Evolutionary conservation across 2,329 filamentous ascomycete species (phyloP).

Genomic region (Immersiporthe knoxdaviesiana): DNA sequence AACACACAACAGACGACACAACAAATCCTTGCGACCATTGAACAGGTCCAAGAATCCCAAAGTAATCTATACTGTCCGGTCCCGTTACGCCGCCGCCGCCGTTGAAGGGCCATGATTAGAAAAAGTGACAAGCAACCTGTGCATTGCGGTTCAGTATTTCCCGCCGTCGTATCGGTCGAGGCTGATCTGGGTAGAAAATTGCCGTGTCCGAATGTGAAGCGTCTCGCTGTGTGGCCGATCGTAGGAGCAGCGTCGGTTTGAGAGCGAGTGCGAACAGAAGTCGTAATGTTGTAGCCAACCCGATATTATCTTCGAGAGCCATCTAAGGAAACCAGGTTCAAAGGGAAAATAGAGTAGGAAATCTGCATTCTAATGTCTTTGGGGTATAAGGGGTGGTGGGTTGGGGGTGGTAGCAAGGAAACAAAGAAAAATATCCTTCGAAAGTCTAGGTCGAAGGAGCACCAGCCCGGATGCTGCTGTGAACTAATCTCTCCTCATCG

Average conservation of each 20-base stretch:
- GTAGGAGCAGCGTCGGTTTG: background rate
- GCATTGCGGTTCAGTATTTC: background rate
- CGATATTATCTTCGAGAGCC: background rate
- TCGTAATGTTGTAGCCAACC: background rate
- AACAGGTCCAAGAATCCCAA: slow-evolving; percentile 2
- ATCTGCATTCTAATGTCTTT: slow-evolving; percentile 28
- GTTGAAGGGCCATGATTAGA: background rate
- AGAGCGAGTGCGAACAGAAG: background rate
- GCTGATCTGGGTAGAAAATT: background rate
- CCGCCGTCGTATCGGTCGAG: background rate
- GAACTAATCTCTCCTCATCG: slow-evolving; percentile 21
- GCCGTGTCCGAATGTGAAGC: background rate
- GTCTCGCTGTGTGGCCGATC: background rate
- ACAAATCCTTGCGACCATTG: background rate
- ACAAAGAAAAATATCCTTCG: background rate
- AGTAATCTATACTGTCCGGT: background rate
- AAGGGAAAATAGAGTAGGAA: slow-evolving; percentile 8
- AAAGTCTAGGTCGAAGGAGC: slow-evolving; percentile 27
- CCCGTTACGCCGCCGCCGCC: slow-evolving; percentile 9
- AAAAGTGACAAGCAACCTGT: slow-evolving; percentile 1
- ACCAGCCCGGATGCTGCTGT: slow-evolving; percentile 29
- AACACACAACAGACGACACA: background rate
- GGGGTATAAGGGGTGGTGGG: slow-evolving; percentile 21
- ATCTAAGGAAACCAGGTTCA: background rate
- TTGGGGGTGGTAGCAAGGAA: slow-evolving; percentile 15